Conservation (phyloP, 306 rosid genomes). For the Myrica gale region DNA sequence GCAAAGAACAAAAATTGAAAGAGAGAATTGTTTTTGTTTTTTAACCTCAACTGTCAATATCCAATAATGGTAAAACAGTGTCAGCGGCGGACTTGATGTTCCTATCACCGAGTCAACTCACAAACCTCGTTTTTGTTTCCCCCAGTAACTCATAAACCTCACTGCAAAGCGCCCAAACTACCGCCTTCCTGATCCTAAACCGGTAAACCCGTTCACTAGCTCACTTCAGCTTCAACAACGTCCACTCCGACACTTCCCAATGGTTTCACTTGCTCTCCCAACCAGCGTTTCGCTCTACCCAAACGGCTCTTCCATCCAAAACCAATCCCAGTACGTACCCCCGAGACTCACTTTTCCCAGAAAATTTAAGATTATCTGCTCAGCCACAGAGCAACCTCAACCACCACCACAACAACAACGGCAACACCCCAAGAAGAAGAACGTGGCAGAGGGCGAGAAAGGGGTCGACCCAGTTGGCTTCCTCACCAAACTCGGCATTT, state of each 20-base stretch:
- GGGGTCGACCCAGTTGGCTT: constrained; percentile 84
- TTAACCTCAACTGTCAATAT: no score
- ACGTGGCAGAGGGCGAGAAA: constrained; percentile 45
- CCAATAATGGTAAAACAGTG: no score
- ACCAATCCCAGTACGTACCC: constrained; percentile 36
- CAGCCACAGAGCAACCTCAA: constrained; percentile 64
- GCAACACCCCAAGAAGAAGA: constrained; percentile 28
- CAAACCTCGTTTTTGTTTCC: background rate
- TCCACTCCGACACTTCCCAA: constrained; percentile 17
- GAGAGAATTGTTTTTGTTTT: no score
- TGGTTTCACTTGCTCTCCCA: constrained; percentile 52
- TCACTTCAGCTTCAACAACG: background rate
- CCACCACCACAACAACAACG: constrained; percentile 29
- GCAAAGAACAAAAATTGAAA: no score
- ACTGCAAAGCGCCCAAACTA: constrained; percentile 24
- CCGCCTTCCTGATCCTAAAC: constrained; percentile 18
- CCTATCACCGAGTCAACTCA: no score
- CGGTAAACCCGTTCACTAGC: background rate
- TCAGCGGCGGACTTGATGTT: no score
- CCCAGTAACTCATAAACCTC: constrained; percentile 56
- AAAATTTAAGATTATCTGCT: constrained; percentile 45
- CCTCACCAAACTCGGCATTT: constrained; percentile 69
- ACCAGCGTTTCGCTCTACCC: constrained; percentile 38
- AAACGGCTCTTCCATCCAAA: constrained; percentile 28
- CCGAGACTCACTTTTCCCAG: constrained; percentile 43